phyloP scores from a whole-genome alignment of 345 rosid species.

The Citrus reticulata region DNA sequence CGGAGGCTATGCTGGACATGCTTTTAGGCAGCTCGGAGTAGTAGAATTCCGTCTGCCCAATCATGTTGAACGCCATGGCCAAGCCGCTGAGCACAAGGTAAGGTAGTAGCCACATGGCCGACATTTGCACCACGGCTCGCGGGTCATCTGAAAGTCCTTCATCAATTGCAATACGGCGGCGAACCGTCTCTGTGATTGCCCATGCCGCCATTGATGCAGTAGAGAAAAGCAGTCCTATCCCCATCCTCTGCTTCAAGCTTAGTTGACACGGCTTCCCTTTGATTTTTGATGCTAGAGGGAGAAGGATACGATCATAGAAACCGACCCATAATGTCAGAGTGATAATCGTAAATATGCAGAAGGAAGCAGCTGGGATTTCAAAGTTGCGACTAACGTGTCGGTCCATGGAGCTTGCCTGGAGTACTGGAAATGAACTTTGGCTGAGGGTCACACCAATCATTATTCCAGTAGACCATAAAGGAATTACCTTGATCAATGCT shows the following conservation, averaged over 20 bases:
- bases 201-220: conserved; percentile 24
- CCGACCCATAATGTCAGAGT: conserved; percentile 33
- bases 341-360: conserved; percentile 31
- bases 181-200: background rate
- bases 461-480: conserved; percentile 55
- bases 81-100: conserved; percentile 32
- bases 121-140: conserved; percentile 29
- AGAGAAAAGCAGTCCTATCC: conserved; percentile 33
- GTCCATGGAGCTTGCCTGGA: conserved; percentile 32
- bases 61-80: conserved; percentile 38
- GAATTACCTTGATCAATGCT: conserved; percentile 42
- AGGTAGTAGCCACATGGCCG: conserved; percentile 50
- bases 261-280: conserved; percentile 30
- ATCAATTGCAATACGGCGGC: conserved; percentile 24
- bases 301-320: conserved; percentile 34
- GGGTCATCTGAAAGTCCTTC: conserved; percentile 27
- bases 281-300: conserved; percentile 39
- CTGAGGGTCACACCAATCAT: conserved; percentile 23
- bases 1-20: conserved; percentile 45
- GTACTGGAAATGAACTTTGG: conserved; percentile 32
- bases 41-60: conserved; percentile 48
- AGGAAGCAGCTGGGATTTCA: conserved; percentile 56
- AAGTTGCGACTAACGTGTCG: conserved; percentile 39
- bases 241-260: conserved; percentile 46
- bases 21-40: conserved; percentile 51